Conservation (phyloP, 2,329 filamentous ascomycete species). For the Verticillium dahliae region DNA sequence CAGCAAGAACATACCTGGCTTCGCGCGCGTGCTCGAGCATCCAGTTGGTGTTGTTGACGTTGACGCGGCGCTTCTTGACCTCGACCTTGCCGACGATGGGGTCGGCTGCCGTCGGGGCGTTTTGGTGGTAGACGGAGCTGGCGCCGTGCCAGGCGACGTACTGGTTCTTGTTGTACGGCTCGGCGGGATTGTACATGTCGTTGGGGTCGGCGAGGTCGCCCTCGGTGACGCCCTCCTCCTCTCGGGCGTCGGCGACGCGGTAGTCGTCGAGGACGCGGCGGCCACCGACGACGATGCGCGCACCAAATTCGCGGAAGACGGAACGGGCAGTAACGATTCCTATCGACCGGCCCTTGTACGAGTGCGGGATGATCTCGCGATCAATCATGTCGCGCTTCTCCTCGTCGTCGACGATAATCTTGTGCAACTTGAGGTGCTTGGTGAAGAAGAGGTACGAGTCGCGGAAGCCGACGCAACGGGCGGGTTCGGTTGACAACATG, state of each 20-base stretch:
- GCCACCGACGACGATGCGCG: slow-evolving; percentile 88
- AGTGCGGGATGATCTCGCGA: slow-evolving; percentile 91
- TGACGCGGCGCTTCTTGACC: slow-evolving; percentile 76
- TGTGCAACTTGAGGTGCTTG: slow-evolving; percentile 92
- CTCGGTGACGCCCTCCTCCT: slow-evolving; percentile 67
- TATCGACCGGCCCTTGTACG: slow-evolving; percentile 96
- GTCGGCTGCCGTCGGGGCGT: slow-evolving; percentile 67
- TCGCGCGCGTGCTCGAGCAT: slow-evolving; percentile 90
- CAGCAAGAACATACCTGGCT: slow-evolving; percentile 59
- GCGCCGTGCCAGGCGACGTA: slow-evolving; percentile 98
- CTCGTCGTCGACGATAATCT: slow-evolving; percentile 97
- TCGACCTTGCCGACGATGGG: slow-evolving; percentile 68
- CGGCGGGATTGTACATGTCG: slow-evolving; percentile 68
- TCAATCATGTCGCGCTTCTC: slow-evolving; percentile 96
- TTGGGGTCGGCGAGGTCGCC: slow-evolving; percentile 89
- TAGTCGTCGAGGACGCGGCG: slow-evolving; percentile 86
- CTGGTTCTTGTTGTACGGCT: slow-evolving; percentile 97
- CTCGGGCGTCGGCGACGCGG: slow-evolving; percentile 66
- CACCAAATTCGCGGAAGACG: slow-evolving; percentile 94
- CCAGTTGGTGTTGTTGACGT: slow-evolving; percentile 93
- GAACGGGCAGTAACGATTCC: slow-evolving; percentile 94
- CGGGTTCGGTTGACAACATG: slow-evolving; percentile 97
- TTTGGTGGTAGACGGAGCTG: slow-evolving; percentile 89
- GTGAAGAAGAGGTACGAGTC: slow-evolving; percentile 99
- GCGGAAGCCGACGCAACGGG: slow-evolving; percentile 91